Conservation (phyloP, 345 rosid species). For the Capsella bursapastoris region DNA sequence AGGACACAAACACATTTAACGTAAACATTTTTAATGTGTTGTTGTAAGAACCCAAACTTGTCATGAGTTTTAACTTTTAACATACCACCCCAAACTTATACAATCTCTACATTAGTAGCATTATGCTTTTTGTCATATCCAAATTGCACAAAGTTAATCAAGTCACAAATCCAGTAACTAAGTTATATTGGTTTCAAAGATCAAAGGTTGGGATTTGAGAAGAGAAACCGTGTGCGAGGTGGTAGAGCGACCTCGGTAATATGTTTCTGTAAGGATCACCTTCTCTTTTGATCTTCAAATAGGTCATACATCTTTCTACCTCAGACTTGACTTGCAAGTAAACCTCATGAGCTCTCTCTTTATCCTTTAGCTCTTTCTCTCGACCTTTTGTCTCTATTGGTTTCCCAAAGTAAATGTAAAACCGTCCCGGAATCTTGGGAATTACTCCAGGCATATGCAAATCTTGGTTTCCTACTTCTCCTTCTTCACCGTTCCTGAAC, state of each 20-base stretch:
- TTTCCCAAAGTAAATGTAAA: constrained; percentile 68
- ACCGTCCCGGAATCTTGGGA: constrained; percentile 78
- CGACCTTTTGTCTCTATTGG: constrained; percentile 74
- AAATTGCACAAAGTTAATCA: not conserved
- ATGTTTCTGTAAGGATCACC: constrained; percentile 63
- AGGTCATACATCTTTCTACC: constrained; percentile 60
- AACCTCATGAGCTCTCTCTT: constrained; percentile 53
- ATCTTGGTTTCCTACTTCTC: constrained; percentile 1
- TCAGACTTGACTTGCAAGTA: constrained; percentile 61
- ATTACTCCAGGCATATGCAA: constrained; percentile 10
- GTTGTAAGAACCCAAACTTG: not conserved
- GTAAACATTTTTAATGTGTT: not conserved
- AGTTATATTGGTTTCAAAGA: constrained; percentile 37
- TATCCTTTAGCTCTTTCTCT: constrained; percentile 53
- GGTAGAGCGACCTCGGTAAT: constrained; percentile 51
- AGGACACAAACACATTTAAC: not conserved
- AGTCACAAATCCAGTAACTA: not conserved
- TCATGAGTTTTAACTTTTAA: not conserved
- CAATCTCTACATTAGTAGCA: not conserved
- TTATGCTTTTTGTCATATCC: not conserved
- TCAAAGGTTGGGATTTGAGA: constrained; percentile 65
- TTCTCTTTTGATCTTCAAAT: constrained; percentile 60
- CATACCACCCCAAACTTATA: not conserved
- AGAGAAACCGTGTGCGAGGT: constrained; percentile 50
- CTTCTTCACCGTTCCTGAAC: constrained; percentile 28